Evolutionary conservation across 2,329 filamentous ascomycete species (phyloP).

Genomic region (Pseudocercospora ulei): DNA sequence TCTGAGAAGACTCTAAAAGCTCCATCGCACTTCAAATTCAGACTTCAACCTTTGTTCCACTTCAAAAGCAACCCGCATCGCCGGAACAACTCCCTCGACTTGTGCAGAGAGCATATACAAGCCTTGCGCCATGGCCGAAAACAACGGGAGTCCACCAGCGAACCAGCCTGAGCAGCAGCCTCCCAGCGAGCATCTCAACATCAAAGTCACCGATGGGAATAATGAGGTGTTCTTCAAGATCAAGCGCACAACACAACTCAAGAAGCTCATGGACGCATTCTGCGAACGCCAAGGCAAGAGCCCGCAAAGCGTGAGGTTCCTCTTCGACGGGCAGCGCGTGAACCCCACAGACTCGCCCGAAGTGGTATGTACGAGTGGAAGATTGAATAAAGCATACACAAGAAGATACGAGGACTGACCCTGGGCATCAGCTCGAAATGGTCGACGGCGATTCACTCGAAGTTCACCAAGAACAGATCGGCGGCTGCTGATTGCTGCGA

Average conservation of each 20-base stretch:
- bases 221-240: conserved; percentile 99
- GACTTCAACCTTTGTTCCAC: conserved; percentile 12
- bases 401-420: not conserved
- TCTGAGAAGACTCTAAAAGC: conserved; percentile 17
- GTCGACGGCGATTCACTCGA: conserved; percentile 89
- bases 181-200: conserved; percentile 76
- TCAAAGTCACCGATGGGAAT: conserved; percentile 98
- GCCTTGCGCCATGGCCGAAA: conserved; percentile 44
- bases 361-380: conserved; percentile 54
- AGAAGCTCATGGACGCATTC: conserved; percentile 97
- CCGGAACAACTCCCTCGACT: conserved; percentile 4
- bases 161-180: conserved; percentile 38
- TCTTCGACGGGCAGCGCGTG: conserved; percentile 92
- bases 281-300: conserved; percentile 93
- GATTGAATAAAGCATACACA: conserved; percentile 40
- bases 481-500: conserved; percentile 44
- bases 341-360: conserved; percentile 84
- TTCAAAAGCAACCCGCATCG: conserved; percentile 6
- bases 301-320: conserved; percentile 72
- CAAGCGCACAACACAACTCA: conserved; percentile 88
- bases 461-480: conserved; percentile 96
- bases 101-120: conserved; percentile 40
- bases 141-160: conserved; percentile 28
- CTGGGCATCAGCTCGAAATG: conserved; percentile 76
- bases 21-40: conserved; percentile 11